These are phyloP conservation scores for Tetrahymena malaccensis DNA, from an alignment of 73 alveolate species.

Conservation along the genomic window DNA sequence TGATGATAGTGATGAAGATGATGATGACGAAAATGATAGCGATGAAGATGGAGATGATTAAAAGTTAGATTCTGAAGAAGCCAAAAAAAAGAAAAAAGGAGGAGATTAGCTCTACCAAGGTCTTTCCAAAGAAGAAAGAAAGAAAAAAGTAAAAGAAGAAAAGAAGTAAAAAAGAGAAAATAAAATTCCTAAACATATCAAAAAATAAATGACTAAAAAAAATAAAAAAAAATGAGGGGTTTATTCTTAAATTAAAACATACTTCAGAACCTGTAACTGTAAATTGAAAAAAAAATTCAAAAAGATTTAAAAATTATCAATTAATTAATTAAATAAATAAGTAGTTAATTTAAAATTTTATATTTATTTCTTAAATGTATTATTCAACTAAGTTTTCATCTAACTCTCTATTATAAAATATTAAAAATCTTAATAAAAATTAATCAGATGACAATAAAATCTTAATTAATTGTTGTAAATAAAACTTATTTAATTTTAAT, in stretches of 20 bases:
- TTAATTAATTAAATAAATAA: no score
- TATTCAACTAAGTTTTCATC: no score
- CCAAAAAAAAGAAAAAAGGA: conserved; percentile 48
- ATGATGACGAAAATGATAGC: conserved; percentile 41
- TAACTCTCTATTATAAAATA: no score
- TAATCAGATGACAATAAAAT: no score
- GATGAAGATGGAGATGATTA: conserved; percentile 60
- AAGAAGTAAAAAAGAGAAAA: conserved; percentile 91
- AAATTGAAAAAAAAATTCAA: no score
- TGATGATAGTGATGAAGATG: not conserved
- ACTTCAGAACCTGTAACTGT: no score
- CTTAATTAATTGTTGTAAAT: no score
- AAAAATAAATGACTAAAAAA: conserved; percentile 74
- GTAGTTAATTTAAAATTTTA: no score
- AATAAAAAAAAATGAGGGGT: conserved; percentile 1
- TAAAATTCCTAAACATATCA: conserved; percentile 87
- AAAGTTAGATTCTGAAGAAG: conserved; percentile 54
- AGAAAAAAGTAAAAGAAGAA: conserved; percentile 89
- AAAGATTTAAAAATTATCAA: no score
- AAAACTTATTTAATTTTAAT: no score
- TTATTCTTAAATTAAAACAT: not conserved
- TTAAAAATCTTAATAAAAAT: no score
- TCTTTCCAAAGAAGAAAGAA: conserved; percentile 82
- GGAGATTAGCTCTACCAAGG: conserved; percentile 69
- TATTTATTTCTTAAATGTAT: no score